Conservation (phyloP, 352 stramenopile genomes). For the Globisporangium paddicum region DNA sequence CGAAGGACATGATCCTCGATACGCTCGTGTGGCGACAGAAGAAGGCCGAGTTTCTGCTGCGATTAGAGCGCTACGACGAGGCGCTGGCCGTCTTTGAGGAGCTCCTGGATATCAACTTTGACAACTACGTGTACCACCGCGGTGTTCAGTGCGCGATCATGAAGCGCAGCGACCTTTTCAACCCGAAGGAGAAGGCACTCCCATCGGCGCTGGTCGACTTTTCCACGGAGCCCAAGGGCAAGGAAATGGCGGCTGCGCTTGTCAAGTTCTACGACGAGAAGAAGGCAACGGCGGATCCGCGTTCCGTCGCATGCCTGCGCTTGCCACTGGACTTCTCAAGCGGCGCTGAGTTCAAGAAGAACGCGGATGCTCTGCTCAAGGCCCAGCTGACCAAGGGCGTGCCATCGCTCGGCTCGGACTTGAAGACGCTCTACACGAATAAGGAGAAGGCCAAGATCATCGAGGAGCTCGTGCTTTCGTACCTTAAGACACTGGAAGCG, state of each 20-base stretch:
- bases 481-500: slow-evolving; percentile 67
- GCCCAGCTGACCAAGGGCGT: slow-evolving; percentile 88
- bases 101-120: slow-evolving; percentile 83
- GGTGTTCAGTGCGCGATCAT: slow-evolving; percentile 82
- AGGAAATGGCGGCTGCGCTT: slow-evolving; percentile 48
- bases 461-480: slow-evolving; percentile 73
- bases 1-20: slow-evolving; percentile 69
- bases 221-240: slow-evolving; percentile 30
- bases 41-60: slow-evolving; percentile 70
- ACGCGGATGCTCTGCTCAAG: slow-evolving; percentile 58
- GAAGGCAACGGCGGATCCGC: slow-evolving; percentile 41
- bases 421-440: slow-evolving; percentile 87
- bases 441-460: slow-evolving; percentile 57
- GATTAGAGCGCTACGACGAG: slow-evolving; percentile 59
- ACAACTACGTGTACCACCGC: slow-evolving; percentile 89
- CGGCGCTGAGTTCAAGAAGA: slow-evolving; percentile 66
- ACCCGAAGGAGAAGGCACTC: slow-evolving; percentile 32
- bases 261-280: slow-evolving; percentile 42
- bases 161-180: slow-evolving; percentile 49
- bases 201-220: slow-evolving; percentile 54
- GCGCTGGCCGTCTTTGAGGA: slow-evolving; percentile 60
- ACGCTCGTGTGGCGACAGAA: slow-evolving; percentile 74
- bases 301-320: slow-evolving; percentile 80
- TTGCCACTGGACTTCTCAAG: slow-evolving; percentile 90
- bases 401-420: slow-evolving; percentile 91